phyloP scores from a whole-genome alignment of 768 basidiomycete species.

The Hygrocybe punicea region DNA sequence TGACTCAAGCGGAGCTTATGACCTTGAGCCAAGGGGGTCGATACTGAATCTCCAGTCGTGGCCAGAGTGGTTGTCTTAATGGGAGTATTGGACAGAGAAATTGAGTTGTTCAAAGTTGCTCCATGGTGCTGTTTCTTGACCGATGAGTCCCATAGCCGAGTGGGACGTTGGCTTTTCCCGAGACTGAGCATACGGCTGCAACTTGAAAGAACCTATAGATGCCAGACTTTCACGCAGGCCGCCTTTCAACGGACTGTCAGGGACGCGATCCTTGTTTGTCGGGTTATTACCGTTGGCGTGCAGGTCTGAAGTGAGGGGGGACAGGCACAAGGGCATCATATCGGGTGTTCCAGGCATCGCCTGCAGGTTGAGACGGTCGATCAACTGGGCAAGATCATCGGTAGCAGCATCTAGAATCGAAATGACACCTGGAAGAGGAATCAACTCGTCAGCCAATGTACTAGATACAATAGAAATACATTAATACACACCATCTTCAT shows the following conservation, averaged over 20 bases:
- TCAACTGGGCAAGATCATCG: conserved; percentile 71
- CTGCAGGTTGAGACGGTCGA: conserved; percentile 77
- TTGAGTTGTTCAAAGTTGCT: conserved; percentile 3
- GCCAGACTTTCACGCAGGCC: conserved; percentile 35
- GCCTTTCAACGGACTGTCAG: conserved; percentile 40
- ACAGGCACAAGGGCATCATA: conserved; percentile 42
- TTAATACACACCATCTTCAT: conserved; percentile 45
- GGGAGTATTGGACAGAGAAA: conserved; percentile 20
- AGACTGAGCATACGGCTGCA: conserved; percentile 38
- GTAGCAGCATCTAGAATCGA: conserved; percentile 78
- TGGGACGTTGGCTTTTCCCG: conserved; percentile 10
- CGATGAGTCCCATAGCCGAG: conserved; percentile 14
- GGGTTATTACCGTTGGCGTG: conserved; percentile 33
- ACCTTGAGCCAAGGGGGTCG: neutral
- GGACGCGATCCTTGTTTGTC: conserved; percentile 21
- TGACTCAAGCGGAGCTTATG: conserved; percentile 38
- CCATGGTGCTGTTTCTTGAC: conserved; percentile 16
- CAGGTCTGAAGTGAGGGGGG: conserved; percentile 22
- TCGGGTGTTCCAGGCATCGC: conserved; percentile 65
- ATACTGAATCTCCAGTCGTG: neutral
- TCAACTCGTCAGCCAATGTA: conserved; percentile 1
- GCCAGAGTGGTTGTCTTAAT: conserved; percentile 17
- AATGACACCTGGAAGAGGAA: conserved; percentile 46
- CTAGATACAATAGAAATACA: neutral
- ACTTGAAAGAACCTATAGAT: conserved; percentile 45